These are phyloP conservation scores for Vachellia pachyceras DNA, from an alignment of 306 rosid genomes.

Conservation along the genomic window DNA sequence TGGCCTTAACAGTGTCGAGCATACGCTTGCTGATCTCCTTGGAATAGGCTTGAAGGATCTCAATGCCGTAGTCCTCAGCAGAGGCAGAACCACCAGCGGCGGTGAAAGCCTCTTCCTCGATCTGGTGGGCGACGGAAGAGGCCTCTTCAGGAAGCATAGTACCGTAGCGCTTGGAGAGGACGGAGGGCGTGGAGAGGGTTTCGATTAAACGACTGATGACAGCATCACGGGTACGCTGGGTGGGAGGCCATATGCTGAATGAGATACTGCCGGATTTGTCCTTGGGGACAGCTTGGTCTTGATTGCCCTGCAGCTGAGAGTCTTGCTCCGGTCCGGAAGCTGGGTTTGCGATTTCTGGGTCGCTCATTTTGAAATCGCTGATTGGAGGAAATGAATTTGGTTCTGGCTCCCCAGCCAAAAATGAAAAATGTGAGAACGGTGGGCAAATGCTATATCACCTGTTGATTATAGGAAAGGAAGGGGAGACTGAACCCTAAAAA, in stretches of 20 bases:
- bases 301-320: not conserved
- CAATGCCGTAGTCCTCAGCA: constrained; percentile 74
- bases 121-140: constrained; percentile 54
- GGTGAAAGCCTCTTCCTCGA: constrained; percentile 78
- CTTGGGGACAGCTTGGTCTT: not conserved
- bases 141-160: constrained; percentile 68
- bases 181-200: constrained; percentile 74
- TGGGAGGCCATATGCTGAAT: constrained; percentile 94
- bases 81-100: constrained; percentile 59
- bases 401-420: no score
- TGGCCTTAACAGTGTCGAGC: constrained; percentile 77
- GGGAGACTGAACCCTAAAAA: not conserved
- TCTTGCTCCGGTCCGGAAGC: constrained; percentile 34
- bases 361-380: constrained; percentile 49
- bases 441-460: not conserved
- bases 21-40: constrained; percentile 95
- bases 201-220: constrained; percentile 77
- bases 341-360: constrained; percentile 46
- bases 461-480: not conserved
- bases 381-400: not conserved
- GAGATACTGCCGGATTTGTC: constrained; percentile 20
- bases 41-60: constrained; percentile 90
- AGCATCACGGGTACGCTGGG: constrained; percentile 92
- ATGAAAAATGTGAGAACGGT: not conserved
- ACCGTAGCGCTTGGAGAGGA: constrained; percentile 95